Conservation (phyloP, 1,139 yeast species). For the Kluyveromyces marxianus region DNA sequence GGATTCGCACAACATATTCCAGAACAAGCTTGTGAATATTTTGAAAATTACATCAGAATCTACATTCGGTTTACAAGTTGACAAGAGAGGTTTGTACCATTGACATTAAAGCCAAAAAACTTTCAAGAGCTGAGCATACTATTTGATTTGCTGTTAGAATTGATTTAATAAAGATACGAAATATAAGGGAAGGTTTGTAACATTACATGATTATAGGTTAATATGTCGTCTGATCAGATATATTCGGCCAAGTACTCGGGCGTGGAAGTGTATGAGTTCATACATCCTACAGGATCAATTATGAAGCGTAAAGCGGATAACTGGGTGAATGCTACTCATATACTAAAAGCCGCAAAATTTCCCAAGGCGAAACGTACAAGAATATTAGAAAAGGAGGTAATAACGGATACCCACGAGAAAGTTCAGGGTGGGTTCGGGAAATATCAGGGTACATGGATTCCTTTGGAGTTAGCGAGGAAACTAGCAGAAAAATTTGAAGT, state of each 20-base stretch:
- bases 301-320: conserved; percentile 89
- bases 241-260: conserved; percentile 79
- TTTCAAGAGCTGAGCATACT: no score
- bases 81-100: no score
- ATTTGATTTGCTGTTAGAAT: no score
- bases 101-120: no score
- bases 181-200: no score
- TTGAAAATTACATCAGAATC: no score
- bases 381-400: conserved; percentile 86
- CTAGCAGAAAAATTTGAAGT: conserved; percentile 70
- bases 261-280: conserved; percentile 84
- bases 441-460: conserved; percentile 98
- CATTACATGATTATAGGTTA: neutral
- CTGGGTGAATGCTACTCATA: conserved; percentile 98
- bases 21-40: no score
- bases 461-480: conserved; percentile 50
- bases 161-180: no score
- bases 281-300: conserved; percentile 74
- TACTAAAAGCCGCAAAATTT: conserved; percentile 85
- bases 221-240: conserved; percentile 33
- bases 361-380: conserved; percentile 92
- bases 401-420: conserved; percentile 79
- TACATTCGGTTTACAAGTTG: no score
- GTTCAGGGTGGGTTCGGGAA: conserved; percentile 97
- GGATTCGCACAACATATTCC: no score